Conservation (phyloP, 1,284 basidiomycete genomes). For the Tylopilus sp. region DNA sequence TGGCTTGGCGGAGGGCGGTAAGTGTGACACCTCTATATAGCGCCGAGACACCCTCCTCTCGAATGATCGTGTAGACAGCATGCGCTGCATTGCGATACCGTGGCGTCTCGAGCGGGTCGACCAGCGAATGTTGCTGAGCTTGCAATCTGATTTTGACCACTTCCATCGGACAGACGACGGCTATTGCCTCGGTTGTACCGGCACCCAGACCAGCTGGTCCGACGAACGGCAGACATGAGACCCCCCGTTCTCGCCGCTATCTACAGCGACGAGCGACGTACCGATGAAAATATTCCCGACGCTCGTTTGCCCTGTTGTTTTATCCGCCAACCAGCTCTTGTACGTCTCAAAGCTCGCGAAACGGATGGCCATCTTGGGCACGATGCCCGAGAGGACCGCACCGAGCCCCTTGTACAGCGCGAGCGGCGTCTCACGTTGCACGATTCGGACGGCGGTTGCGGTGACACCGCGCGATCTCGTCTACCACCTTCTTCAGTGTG, state of each 20-base stretch:
- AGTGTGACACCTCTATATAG: constrained; percentile 92
- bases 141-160: constrained; percentile 99
- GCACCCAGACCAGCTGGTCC: constrained; percentile 84
- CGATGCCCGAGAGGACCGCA: constrained; percentile 95
- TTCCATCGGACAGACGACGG: constrained; percentile 98
- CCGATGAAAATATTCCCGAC: constrained; percentile 78
- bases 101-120: constrained; percentile 92
- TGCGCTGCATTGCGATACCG: constrained; percentile 96
- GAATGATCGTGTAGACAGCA: constrained; percentile 92
- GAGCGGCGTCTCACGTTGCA: constrained; percentile 87
- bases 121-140: constrained; percentile 96
- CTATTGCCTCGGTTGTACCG: constrained; percentile 90
- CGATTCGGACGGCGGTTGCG: constrained; percentile 88
- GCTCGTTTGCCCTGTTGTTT: constrained; percentile 71
- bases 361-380: constrained; percentile 99
- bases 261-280: constrained; percentile 33
- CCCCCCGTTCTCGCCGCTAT: not conserved
- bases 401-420: constrained; percentile 98
- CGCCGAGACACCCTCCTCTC: constrained; percentile 85
- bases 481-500: constrained; percentile 41
- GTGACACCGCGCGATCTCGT: constrained; percentile 92
- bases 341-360: constrained; percentile 98
- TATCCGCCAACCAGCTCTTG: constrained; percentile 79
- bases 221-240: constrained; percentile 4
- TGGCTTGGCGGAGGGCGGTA: constrained; percentile 94